Conservation (phyloP, 306 rosid genomes). For the Vachellia pachyceras region DNA sequence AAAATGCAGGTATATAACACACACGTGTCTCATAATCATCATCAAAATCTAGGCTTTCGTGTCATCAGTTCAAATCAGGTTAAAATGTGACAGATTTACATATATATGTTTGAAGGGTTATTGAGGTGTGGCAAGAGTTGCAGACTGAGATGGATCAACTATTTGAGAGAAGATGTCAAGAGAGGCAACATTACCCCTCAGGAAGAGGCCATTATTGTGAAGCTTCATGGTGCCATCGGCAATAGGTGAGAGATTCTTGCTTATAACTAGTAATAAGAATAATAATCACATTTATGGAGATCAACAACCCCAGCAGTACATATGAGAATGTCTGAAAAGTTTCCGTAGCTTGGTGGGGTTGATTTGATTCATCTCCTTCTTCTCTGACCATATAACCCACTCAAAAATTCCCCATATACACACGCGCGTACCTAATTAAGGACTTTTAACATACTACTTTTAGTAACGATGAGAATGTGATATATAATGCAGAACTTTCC, state of each 20-base stretch:
- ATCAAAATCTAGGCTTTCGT: neutral
- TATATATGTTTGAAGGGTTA: constrained; percentile 25
- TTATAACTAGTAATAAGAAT: neutral
- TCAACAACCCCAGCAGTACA: too few species aligned
- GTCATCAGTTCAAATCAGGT: too few species aligned
- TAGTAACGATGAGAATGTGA: too few species aligned
- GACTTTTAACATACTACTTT: too few species aligned
- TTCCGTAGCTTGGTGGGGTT: neutral
- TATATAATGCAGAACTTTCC: too few species aligned
- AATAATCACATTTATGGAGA: too few species aligned
- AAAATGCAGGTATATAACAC: constrained; percentile 56
- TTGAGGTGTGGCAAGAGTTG: constrained; percentile 86
- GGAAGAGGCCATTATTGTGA: constrained; percentile 85
- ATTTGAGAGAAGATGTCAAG: constrained; percentile 79
- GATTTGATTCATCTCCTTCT: neutral
- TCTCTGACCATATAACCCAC: neutral
- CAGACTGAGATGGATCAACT: constrained; percentile 91
- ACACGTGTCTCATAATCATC: too few species aligned
- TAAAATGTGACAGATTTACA: too few species aligned
- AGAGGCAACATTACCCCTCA: constrained; percentile 83
- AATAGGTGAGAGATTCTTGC: constrained; percentile 54
- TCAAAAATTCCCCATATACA: neutral
- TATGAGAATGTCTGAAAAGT: neutral
- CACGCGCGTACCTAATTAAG: neutral
- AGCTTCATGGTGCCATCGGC: constrained; percentile 71